Percentiles rank a stretch among this genome's conserved stretches.
phyloP scores from a whole-genome alignment of 148 eudicot species.

The Suaeda aralocaspica region DNA sequence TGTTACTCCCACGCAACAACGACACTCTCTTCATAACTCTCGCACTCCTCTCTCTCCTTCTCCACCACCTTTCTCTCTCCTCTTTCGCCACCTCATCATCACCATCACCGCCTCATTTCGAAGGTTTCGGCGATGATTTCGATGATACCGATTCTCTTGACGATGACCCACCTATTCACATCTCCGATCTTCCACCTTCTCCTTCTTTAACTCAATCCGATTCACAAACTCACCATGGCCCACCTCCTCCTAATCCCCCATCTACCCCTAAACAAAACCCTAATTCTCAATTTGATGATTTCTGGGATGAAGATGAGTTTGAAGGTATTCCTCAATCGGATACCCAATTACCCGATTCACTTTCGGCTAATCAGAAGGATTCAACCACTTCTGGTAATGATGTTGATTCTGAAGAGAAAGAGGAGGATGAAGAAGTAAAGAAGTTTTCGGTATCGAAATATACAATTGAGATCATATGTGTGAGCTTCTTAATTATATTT shows the following conservation, averaged over 20 bases:
- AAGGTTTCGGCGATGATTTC: conserved; percentile 39
- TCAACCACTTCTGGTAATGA: too few species aligned
- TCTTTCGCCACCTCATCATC: conserved; percentile 35
- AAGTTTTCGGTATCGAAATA: conserved; percentile 12
- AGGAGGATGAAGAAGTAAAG: too few species aligned
- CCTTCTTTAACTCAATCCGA: conserved; percentile 33
- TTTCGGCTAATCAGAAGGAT: too few species aligned
- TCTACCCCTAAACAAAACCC: too few species aligned
- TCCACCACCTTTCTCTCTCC: conserved; percentile 34
- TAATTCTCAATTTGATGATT: conserved; percentile 38
- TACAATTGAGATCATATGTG: conserved; percentile 54
- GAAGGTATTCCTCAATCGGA: conserved; percentile 97
- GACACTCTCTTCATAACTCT: conserved; percentile 30
- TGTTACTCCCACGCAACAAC: background rate
- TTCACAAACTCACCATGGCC: conserved; percentile 26
- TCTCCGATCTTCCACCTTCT: conserved; percentile 41
- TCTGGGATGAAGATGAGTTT: conserved; percentile 97
- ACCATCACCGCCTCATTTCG: conserved; percentile 51
- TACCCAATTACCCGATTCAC: too few species aligned
- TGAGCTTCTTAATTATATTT: conserved; percentile 53
- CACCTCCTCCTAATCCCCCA: too few species aligned
- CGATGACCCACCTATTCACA: conserved; percentile 37
- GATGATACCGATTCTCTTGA: conserved; percentile 31
- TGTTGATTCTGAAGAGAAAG: too few species aligned
- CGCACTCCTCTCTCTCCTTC: conserved; percentile 46